Conservation (phyloP, 2,329 filamentous ascomycete genomes). For the Penicillium sp. region DNA sequence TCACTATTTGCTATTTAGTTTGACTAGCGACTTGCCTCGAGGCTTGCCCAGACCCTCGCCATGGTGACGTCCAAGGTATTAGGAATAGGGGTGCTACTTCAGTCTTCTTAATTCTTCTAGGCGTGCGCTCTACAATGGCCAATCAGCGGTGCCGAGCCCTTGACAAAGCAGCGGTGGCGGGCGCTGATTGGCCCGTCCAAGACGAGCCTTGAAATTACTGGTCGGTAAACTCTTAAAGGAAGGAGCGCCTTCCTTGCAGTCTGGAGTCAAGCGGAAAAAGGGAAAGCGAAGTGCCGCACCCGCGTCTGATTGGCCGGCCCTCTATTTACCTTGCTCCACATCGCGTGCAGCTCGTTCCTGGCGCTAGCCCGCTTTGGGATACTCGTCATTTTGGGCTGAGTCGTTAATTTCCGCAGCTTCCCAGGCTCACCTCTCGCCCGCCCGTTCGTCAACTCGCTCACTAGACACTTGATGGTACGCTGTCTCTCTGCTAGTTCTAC, state of each 20-base stretch:
- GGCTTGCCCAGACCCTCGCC: too few relatives aligned
- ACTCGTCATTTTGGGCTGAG: neutral
- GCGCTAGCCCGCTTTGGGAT: slow-evolving; percentile 1
- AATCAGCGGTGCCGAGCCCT: neutral
- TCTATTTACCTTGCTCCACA: neutral
- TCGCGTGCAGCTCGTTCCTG: slow-evolving; percentile 9
- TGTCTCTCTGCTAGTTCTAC: too few relatives aligned
- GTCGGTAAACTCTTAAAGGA: neutral
- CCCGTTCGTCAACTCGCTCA: too few relatives aligned
- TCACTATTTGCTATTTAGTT: too few relatives aligned
- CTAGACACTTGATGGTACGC: too few relatives aligned
- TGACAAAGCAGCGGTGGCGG: neutral
- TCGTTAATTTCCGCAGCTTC: slow-evolving; percentile 8
- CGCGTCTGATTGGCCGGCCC: neutral
- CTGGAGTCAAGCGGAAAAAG: neutral
- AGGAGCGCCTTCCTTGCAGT: neutral
- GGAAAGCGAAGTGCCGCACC: neutral
- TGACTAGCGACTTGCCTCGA: too few relatives aligned
- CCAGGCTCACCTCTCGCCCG: too few relatives aligned
- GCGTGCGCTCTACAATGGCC: neutral
- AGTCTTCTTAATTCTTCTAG: too few relatives aligned
- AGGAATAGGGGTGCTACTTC: too few relatives aligned
- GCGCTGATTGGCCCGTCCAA: neutral
- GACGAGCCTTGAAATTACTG: neutral
- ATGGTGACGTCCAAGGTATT: too few relatives aligned